Evolutionary conservation across 2,329 filamentous ascomycete genomes (phyloP).

Genomic region (Tolypocladium endophyticum): DNA sequence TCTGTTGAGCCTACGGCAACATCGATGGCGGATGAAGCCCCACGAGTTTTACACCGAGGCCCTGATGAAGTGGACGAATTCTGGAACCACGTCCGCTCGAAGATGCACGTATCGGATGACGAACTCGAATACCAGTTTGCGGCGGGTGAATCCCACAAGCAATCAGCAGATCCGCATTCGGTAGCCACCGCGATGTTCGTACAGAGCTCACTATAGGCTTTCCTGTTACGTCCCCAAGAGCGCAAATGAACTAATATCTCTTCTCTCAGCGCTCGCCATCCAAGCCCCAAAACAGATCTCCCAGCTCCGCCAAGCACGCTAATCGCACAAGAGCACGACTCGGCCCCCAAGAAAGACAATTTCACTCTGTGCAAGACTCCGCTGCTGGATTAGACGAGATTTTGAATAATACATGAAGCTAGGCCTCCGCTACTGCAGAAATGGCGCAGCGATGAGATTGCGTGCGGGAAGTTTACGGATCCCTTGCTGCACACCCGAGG

Average conservation of each 20-base stretch:
- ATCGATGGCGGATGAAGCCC: too few relatives aligned
- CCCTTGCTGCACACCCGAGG: neutral
- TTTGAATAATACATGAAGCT: neutral
- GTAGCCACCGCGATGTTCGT: neutral
- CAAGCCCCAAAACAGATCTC: neutral
- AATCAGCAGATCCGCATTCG: neutral
- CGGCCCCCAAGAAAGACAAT: neutral
- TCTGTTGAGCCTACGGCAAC: neutral
- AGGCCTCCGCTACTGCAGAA: neutral
- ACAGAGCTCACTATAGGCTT: too few relatives aligned
- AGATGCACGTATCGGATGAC: conserved; percentile 19
- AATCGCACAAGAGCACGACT: neutral
- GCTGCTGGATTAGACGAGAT: neutral
- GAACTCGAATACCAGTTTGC: conserved; percentile 11
- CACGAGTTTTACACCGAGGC: conserved; percentile 3
- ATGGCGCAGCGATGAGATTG: neutral
- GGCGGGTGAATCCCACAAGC: neutral
- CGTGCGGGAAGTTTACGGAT: neutral
- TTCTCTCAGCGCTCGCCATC: neutral
- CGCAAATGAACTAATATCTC: neutral
- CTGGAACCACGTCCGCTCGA: conserved; percentile 18
- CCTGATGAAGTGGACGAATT: conserved; percentile 17
- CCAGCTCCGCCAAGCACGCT: neutral
- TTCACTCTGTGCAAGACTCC: neutral
- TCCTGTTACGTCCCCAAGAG: neutral